Evolutionary conservation across 1,284 basidiomycete species (phyloP), one percentile per base, ranked within the genome.

Genomic region (Trichosporon sp.): DNA sequence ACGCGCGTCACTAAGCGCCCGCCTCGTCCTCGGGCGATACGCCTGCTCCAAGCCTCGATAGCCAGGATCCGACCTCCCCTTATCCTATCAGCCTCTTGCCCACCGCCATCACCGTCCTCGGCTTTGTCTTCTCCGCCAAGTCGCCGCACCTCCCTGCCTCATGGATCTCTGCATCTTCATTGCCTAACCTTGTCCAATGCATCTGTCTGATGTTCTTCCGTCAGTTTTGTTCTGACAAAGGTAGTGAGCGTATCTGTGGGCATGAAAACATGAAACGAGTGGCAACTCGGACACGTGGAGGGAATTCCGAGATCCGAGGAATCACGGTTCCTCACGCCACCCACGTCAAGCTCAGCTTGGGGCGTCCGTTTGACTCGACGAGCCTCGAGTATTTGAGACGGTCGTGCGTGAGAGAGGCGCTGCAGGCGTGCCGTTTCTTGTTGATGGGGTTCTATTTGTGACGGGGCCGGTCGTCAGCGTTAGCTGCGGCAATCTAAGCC

Each of bases 271-370:
- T 51, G 47, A 51, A 51, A 51, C 56, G 29, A 13, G 27, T 32
- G 51, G 25, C 25, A 25, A 60, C 53, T 18, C 4, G 7, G 7
- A 29, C 18, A 11, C 27, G 18, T 18, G 4, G 1, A 3, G 11
- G 15, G 15, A 60, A 31, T 32, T 32, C 56, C 56, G 56, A 60
- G 56, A 60, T 60, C 56, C 56, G 56, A 60, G 56, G 56, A 31
- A 31, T 60, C 29, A 29, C 56, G 56, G 56, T 31, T 13, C 9
- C 47, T 32, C 27, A 58, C 25, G 53, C 53, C 47, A 53, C 47
- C 18, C 53, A 21, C 53, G n/a, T 58, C 15, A 42, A 42, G 38
- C 18, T 42, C 38, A 32, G 4, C 32, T 32, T 32, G 32, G 38
- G 5, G n/a, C 35, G 9, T 42, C 4, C 38, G 7, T 13, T 12